Evolutionary conservation across 495 filamentous ascomycete genomes (phyloP).

Genomic region (Penicillium diatomitis): DNA sequence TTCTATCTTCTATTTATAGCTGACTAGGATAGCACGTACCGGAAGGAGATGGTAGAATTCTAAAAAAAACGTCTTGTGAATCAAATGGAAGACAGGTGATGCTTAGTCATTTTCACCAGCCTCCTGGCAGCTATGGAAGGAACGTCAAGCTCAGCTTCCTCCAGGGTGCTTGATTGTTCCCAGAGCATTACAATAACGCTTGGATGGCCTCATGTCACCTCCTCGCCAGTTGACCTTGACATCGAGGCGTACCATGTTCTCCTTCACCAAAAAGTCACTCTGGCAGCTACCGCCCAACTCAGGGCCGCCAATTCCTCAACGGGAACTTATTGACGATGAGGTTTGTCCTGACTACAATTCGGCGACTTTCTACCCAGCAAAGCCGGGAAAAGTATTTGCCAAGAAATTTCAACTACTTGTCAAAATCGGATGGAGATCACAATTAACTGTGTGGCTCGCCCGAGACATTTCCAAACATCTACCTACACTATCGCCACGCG

Average conservation of each 20-base stretch:
- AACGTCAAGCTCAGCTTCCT: background rate
- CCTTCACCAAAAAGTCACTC: background rate
- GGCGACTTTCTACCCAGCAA: background rate
- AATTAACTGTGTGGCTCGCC: background rate
- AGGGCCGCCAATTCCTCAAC: background rate
- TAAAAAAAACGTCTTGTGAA: too few relatives aligned
- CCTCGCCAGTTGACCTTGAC: background rate
- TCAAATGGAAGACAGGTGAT: too few relatives aligned
- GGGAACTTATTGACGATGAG: background rate
- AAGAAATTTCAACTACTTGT: background rate
- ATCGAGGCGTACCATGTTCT: background rate
- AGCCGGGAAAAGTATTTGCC: background rate
- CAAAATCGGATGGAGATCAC: background rate
- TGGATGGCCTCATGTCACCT: background rate
- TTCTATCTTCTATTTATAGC: too few relatives aligned
- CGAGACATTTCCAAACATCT: background rate
- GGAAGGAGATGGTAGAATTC: too few relatives aligned
- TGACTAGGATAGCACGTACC: too few relatives aligned
- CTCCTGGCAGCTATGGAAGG: background rate
- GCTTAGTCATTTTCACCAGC: too few relatives aligned
- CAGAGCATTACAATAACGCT: background rate
- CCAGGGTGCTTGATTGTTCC: background rate
- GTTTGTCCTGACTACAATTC: background rate
- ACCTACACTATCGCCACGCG: background rate
- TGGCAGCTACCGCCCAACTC: background rate